Evolutionary conservation across 75 land plant genomes (phyloP), one percentile per base, ranked within the genome.

Genomic region (Picea sitchensis): DNA sequence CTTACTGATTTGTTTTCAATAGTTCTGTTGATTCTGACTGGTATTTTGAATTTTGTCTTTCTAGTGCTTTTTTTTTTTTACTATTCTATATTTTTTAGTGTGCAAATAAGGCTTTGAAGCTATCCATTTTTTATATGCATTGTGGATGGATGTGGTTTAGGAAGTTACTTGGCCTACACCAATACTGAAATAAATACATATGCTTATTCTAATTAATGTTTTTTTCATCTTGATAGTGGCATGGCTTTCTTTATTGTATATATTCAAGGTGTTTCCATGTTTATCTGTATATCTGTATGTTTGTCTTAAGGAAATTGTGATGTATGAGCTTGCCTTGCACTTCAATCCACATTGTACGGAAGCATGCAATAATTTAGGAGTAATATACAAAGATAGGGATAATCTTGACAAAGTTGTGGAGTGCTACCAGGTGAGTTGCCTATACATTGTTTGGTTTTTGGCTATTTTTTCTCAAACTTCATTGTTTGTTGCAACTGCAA

Each of bases 371-470:
- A 96, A 96, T 82, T 85, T 96, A 76, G 99, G 99, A 61, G 99
- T 96, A 30, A 96, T 96, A 58, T 96, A 95, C 84, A 96, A 96
- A 78, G 99, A 96, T 63, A 83, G 94, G 60, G 99, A 96, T 76
- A 96, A 96, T 85, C 93, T 96, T 84, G 99, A 96, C 62, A 96
- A 89, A 87, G 99, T 98, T 59, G 99, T 96, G 58, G 99, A 96
- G 78, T 95, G 99, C 73, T 96, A 96, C 83, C 99, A 96, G 98
- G 99, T 84, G 73, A 73, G 38, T 80, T 76, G 32, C 23, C 2
- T 56, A 44, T 71, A 3, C 41, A 15, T 11, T 5, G 7, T 26
- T 64, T 64, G 65, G 18, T 1, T 17, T 57, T 58, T 58, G 51
- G n/a, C 54, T 71, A 3, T 71, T 44, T 71, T 44, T 71, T 20